Conservation (phyloP, 441 rosid genomes). For the Croton laevigatus region DNA sequence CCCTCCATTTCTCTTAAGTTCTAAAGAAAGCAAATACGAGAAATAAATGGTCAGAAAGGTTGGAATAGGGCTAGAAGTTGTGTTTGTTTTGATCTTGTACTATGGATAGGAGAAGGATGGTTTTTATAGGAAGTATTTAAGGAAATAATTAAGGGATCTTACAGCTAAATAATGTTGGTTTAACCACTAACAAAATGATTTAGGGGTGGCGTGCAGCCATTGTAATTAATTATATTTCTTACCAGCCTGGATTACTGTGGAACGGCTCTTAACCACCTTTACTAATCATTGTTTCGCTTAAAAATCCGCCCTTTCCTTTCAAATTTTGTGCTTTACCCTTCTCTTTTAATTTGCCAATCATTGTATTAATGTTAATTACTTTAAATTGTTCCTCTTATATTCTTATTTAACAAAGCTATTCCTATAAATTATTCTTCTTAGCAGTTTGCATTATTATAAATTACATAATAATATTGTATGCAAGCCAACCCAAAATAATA, state of each 20-base stretch:
- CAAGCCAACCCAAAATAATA: too few relatives aligned
- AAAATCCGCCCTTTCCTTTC: background rate
- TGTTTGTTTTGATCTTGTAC: background rate
- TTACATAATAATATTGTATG: too few relatives aligned
- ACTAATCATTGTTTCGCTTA: background rate
- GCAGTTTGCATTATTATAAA: too few relatives aligned
- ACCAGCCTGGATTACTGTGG: slow-evolving; percentile 22
- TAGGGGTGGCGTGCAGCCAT: slow-evolving; percentile 16
- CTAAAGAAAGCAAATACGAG: background rate
- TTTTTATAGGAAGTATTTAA: slow-evolving; percentile 5
- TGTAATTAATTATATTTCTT: background rate
- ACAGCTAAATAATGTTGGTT: slow-evolving; percentile 28
- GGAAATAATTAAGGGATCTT: slow-evolving; percentile 18
- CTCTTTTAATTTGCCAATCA: too few relatives aligned
- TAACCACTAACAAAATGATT: slow-evolving; percentile 34
- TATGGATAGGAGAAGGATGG: background rate
- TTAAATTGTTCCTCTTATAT: too few relatives aligned
- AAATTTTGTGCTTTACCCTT: background rate
- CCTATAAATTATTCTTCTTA: too few relatives aligned
- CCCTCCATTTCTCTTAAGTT: slow-evolving; percentile 27
- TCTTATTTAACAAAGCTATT: too few relatives aligned
- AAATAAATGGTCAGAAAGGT: background rate
- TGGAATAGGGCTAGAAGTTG: background rate
- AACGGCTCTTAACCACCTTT: background rate
- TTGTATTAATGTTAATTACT: too few relatives aligned